phyloP scores from a whole-genome alignment of 495 filamentous ascomycete genomes.

The Lophium mytilinum region DNA sequence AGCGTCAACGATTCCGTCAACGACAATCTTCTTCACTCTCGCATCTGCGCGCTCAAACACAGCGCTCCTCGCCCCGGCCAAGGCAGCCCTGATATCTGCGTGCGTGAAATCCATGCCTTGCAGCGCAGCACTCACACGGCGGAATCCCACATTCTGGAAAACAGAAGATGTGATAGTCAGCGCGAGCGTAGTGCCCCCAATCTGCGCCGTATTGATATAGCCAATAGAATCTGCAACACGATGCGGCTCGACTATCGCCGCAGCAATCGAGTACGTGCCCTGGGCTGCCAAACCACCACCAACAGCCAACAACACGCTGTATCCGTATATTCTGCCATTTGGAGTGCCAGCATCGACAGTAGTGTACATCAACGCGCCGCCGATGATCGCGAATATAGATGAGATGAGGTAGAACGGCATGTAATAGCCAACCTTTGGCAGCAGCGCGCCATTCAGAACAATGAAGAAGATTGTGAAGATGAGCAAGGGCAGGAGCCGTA shows the following conservation, averaged over 20 bases:
- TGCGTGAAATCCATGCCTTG: constrained; percentile 5
- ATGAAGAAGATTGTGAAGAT: background rate
- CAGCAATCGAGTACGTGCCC: constrained; percentile 1
- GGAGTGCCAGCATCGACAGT: background rate
- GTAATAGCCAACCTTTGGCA: constrained; percentile 1
- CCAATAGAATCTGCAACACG: constrained; percentile 14
- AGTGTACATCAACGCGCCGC: background rate
- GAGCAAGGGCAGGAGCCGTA: constrained; percentile 5
- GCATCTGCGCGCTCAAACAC: constrained; percentile 10
- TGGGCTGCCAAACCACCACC: constrained; percentile 5
- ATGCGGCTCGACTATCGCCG: background rate
- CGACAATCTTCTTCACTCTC: constrained; percentile 6
- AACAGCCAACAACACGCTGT: constrained; percentile 1
- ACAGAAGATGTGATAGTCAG: constrained; percentile 16
- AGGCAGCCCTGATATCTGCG: constrained; percentile 10
- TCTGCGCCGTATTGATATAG: constrained; percentile 22
- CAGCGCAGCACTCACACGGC: constrained; percentile 9
- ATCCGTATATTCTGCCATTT: constrained; percentile 8
- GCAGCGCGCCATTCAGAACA: background rate
- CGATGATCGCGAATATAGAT: background rate
- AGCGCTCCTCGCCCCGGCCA: constrained; percentile 19
- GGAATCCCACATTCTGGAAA: constrained; percentile 22
- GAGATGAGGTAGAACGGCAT: background rate
- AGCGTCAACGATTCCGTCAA: constrained; percentile 22
- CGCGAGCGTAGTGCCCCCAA: constrained; percentile 12